These are phyloP conservation scores for Colletotrichum tamarilloi DNA, from an alignment of 2,329 filamentous ascomycete genomes.

Conservation along the genomic window DNA sequence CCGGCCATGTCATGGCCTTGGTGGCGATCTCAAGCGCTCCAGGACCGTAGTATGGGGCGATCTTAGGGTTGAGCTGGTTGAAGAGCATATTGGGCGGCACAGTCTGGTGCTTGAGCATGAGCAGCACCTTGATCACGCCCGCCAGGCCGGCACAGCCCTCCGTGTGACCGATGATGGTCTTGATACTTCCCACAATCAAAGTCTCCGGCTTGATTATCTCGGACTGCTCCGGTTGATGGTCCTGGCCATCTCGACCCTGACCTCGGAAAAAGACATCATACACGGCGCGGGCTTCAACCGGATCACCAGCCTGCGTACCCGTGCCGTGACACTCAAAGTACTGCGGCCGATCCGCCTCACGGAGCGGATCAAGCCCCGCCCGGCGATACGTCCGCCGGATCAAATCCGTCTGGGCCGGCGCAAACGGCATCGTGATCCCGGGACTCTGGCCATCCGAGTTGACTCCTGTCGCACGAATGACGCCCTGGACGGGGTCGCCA, in stretches of 20 bases:
- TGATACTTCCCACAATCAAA: constrained; percentile 36
- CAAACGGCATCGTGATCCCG: constrained; percentile 49
- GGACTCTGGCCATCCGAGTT: constrained; percentile 38
- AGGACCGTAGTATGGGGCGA: constrained; percentile 40
- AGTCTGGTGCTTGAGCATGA: constrained; percentile 36
- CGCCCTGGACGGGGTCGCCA: constrained; percentile 39
- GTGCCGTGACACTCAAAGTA: constrained; percentile 50
- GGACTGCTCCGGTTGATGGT: constrained; percentile 36
- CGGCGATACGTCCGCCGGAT: constrained; percentile 42
- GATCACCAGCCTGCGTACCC: constrained; percentile 51
- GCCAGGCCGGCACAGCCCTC: constrained; percentile 42
- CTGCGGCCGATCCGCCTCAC: constrained; percentile 26
- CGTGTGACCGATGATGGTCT: constrained; percentile 42
- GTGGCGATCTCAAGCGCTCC: neutral
- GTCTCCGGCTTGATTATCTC: constrained; percentile 50
- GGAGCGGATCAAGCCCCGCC: constrained; percentile 16
- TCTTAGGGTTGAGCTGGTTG: constrained; percentile 41
- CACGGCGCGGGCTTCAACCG: constrained; percentile 48
- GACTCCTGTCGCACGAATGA: constrained; percentile 39
- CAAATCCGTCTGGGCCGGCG: constrained; percentile 39
- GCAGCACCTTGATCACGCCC: constrained; percentile 40
- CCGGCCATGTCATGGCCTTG: too few relatives aligned
- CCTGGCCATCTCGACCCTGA: constrained; percentile 1
- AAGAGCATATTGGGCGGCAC: constrained; percentile 46
- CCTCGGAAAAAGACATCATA: constrained; percentile 1